Percentiles rank a stretch among this genome's conserved stretches.
phyloP scores from a whole-genome alignment of 2,329 filamentous ascomycete species.

The Penicillium sp. region DNA sequence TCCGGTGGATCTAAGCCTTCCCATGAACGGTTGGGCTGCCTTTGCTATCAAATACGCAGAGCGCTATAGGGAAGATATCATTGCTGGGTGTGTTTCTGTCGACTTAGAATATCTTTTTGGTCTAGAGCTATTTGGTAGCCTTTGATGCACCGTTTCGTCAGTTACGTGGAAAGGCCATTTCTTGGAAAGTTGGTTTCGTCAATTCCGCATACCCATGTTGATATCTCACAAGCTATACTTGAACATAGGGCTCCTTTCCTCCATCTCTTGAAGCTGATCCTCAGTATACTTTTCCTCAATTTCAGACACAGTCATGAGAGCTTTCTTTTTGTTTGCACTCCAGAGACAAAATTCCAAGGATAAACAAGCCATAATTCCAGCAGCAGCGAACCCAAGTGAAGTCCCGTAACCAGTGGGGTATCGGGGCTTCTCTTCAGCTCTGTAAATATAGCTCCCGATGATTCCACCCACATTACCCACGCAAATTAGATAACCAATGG shows the following conservation, averaged over 20 bases:
- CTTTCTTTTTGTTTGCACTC: constrained; percentile 4
- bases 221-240: constrained; percentile 6
- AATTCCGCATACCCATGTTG: no score
- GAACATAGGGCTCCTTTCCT: constrained; percentile 7
- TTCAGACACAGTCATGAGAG: background rate
- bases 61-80: background rate
- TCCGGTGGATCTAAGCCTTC: background rate
- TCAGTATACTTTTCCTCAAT: constrained; percentile 5
- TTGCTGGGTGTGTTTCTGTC: background rate
- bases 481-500: constrained; percentile 43
- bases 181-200: no score
- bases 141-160: background rate
- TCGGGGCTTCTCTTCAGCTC: constrained; percentile 27
- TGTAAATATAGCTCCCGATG: constrained; percentile 35
- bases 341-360: constrained; percentile 5
- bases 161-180: no score
- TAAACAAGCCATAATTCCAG: constrained; percentile 19
- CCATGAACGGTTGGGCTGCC: background rate
- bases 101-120: background rate
- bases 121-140: background rate
- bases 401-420: constrained; percentile 36
- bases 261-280: constrained; percentile 2
- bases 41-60: background rate
- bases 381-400: constrained; percentile 27
- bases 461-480: constrained; percentile 40